Base-by-base conservation (phyloP, 805 yeast genomes). In the Metschnikowia koreensis region DNA sequence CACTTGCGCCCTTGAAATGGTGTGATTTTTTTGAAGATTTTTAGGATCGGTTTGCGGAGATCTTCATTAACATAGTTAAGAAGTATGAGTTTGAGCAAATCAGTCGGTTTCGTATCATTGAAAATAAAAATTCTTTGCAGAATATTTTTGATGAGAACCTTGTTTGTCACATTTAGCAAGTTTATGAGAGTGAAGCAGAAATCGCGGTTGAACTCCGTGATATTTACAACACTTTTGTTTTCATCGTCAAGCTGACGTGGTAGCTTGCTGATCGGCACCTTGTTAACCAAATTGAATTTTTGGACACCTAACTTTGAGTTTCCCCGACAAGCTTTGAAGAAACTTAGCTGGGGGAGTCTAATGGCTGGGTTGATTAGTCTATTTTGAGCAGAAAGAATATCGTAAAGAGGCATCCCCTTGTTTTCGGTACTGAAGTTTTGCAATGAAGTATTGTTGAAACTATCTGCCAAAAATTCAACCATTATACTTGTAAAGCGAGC, bases 1-100 rank as follows among this genome's bases (percentile, higher is more conserved):
- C 99, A 93, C 67, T 92, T 91, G 53, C 94, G 83, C 16, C 97
- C 97, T 61, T 89, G 92, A 69, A 86, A 89, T 0, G 97, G 97
- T 1, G 91, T 84, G 46, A 91, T 77, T 55, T 87, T 84, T 65
- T 89, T 91, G 53, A 92, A 73, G 1, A 88, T 79, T 61, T 84
- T 84, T 60, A 92, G 71, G 3, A 88, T 82, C 1, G 96, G 92
- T 46, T 74, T 74, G 69, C 87, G 84, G 26, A 90, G 66, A 9
- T 78, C 77, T 26, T 72, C 64, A 61, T 88, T 89, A 33, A 68
- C 68, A 63, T 83, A 85, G 41, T 90, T 75, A 4, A 80, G 71
- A 6, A 88, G 67, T 36, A 80, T 67, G 59, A 81, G 77, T 57
- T 87, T 80, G 52, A 87, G 73, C 4, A 80, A 66, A 16, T 82